Evolutionary conservation across 2,329 filamentous ascomycete genomes (phyloP), one percentile per base, ranked within the genome.

Genomic region (Paecilomyces niveus): DNA sequence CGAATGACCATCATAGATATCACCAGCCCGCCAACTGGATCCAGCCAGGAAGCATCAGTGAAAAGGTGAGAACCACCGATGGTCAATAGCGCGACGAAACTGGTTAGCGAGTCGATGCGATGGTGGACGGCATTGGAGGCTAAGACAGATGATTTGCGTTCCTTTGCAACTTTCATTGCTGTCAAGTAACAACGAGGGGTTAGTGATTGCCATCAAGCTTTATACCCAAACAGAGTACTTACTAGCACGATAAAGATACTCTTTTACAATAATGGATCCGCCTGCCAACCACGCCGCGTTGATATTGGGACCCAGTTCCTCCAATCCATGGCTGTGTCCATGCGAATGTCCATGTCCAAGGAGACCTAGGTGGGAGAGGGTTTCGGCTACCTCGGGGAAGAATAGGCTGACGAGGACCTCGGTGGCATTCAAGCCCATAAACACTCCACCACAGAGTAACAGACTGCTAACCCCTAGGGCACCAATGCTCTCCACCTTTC

Each of bases 221-320:
- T 18, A 39, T 13, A 33, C 29, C 35, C 9, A 52, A 54, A 18
- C 22, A 29, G 35, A 10, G n/a, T 49, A 85, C 89, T 81, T 85
- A 94, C 93, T 99, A 63, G 93, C 91, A 79, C 89, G 88, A 72
- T 97, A 99, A 26, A 99, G 80, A 90, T 92, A 99, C 76, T 99
- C 94, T 77, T 99, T 99, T 68, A 97, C 80, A 26, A 91, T 75
- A 58, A 99, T 94, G 1, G 91, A 96, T 21, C 90, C 93, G 49
- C 85, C 89, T 35, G 94, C 93, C 60, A 99, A 78, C 94, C 94
- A 99, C 7, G 90, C 93, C 22, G 94, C 94, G 72, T 97, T 92
- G 64, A 99, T 83, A 73, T 90, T 96, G 0, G 94, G 94, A 1
- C 86, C 84, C 35, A 83, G 77, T 57, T 82, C 82, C 3, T 74